Base-by-base conservation (phyloP, 495 filamentous ascomycete genomes). In the Neurospora cerealis region DNA sequence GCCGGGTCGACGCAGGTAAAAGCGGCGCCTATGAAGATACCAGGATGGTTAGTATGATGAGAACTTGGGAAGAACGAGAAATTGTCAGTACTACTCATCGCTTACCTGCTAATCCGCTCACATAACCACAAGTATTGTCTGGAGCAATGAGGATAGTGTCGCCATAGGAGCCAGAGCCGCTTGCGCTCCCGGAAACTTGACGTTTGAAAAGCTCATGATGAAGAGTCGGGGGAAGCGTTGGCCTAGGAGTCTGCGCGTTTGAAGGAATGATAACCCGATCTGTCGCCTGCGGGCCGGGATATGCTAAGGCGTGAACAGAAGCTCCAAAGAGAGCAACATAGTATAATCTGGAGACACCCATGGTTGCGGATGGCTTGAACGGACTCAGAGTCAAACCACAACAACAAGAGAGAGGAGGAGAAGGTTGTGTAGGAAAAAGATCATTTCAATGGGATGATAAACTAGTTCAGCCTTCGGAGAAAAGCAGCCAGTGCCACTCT, bases 71-170 rank as follows among this genome's bases (percentile, higher is more conserved):
- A 28, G 41, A 74, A 54, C 2, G 28, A 34, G 21, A 13, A 32
- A 62, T 32, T 7, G 46, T 2, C 46, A 13, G 46, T 54, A 19
- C 24, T 28, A 34, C 15, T 62, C 28, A 34, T 34, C 13, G 70
- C 77, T 60, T 74, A 80, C 83, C 80, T 34, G 77, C 70, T 69
- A 77, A 78, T 34, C 81, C 85, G 41, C 75, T 74, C 32, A 87
- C 73, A 72, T 79, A 88, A 74, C 86, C 86, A 73, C 86, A 88
- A 0, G 82, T 85, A 76, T 85, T 84, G 73, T 88, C 85, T 9
- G 84, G 83, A 17, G 81, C 85, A 48, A 84, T 71, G 19, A 86
- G 78, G 40, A 84, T 80, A 4, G 79, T 83, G 38, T 79, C 73
- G 8, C 70, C 77, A 36, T 73, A 74, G 34, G 9, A 44, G 17